Evolutionary conservation across 345 rosid genomes (phyloP).

Genomic region (Lumnitzera racemosa): DNA sequence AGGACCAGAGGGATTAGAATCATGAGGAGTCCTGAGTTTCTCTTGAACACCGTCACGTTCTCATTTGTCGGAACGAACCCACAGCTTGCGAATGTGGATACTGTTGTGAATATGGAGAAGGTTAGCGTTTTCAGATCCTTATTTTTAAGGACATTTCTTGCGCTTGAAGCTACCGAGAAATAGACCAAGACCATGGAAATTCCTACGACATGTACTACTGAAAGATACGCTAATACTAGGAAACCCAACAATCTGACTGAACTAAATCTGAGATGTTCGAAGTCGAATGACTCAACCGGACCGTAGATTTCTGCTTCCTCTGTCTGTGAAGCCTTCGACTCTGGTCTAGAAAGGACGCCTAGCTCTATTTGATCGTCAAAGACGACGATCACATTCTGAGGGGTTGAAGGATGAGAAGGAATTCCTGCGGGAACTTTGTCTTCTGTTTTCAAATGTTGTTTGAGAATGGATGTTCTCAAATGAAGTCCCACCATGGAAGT

Average conservation of each 20-base stretch:
- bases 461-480: background rate
- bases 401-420: background rate
- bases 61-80: conserved; percentile 75
- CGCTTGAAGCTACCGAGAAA: conserved; percentile 22
- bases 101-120: conserved; percentile 44
- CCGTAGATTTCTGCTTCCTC: too few species aligned
- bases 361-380: conserved; percentile 1
- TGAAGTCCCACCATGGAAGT: conserved; percentile 23
- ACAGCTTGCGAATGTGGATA: conserved; percentile 50
- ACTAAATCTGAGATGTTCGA: conserved; percentile 1
- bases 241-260: conserved; percentile 21
- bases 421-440: background rate
- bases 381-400: background rate
- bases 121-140: conserved; percentile 29
- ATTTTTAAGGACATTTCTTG: conserved; percentile 25
- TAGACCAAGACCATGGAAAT: conserved; percentile 25
- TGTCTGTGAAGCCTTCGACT: too few species aligned
- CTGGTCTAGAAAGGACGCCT: background rate
- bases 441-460: background rate
- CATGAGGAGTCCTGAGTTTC: conserved; percentile 45
- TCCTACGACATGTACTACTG: conserved; percentile 30
- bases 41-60: conserved; percentile 52
- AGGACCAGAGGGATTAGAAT: conserved; percentile 45
- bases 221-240: conserved; percentile 38
- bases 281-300: background rate